Evolutionary conservation across 768 basidiomycete species (phyloP).

Genomic region (Pleurotus platypus): DNA sequence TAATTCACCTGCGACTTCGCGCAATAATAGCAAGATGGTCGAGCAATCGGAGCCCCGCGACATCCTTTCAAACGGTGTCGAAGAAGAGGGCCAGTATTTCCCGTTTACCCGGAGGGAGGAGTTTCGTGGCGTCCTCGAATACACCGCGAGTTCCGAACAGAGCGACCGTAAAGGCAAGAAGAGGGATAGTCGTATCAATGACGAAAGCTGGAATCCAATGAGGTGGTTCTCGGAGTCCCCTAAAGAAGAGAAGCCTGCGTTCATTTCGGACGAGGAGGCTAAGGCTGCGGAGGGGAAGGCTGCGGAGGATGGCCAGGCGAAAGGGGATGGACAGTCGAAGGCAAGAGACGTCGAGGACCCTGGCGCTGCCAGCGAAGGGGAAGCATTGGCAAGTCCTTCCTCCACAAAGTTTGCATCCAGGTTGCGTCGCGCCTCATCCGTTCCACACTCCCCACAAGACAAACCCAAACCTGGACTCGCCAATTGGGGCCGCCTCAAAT

Average conservation of each 20-base stretch:
- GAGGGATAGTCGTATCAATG: conserved; percentile 41
- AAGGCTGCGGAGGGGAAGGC: not conserved
- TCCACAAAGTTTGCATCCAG: not conserved
- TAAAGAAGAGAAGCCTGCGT: conserved; percentile 38
- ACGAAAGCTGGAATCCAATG: conserved; percentile 52
- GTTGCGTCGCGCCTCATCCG: conserved; percentile 29
- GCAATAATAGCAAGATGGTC: conserved; percentile 18
- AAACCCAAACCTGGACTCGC: conserved; percentile 25
- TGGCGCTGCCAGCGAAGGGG: not conserved
- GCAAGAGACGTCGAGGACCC: not conserved
- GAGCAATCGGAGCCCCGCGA: conserved; percentile 19
- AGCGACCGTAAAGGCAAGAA: conserved; percentile 54
- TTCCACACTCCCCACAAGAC: conserved; percentile 22
- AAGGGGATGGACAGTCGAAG: no score
- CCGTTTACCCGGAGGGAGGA: conserved; percentile 25
- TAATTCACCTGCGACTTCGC: conserved; percentile 30
- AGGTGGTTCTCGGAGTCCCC: conserved; percentile 54
- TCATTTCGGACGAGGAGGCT: conserved; percentile 23
- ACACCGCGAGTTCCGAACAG: conserved; percentile 31
- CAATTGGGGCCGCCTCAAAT: conserved; percentile 65
- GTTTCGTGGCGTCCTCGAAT: conserved; percentile 66
- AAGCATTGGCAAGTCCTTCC: not conserved
- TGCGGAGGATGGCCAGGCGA: not conserved
- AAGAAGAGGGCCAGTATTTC: conserved; percentile 32
- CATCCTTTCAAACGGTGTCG: conserved; percentile 28